A percentile compares a stretch with the other conserved stretches of the same genome.
phyloP scores from a whole-genome alignment of 108 stramenopile species.

The Cyclotella sp. region DNA sequence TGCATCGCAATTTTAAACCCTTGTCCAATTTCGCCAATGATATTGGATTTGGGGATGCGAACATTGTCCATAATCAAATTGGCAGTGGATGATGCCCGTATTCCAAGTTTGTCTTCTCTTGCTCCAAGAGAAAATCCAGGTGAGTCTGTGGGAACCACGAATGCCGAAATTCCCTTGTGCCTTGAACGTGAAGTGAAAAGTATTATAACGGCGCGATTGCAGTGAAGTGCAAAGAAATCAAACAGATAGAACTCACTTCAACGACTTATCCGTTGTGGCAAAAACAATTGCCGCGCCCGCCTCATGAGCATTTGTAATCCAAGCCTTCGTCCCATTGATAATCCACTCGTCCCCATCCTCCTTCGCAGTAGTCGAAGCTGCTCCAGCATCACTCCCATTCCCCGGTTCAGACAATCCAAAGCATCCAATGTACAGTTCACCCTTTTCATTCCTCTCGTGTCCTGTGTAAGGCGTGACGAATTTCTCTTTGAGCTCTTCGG shows the following conservation, averaged over 20 bases:
- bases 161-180: constrained; percentile 95
- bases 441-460: constrained; percentile 48
- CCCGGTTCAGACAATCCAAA: constrained; percentile 94
- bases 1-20: constrained; percentile 98
- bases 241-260: constrained; percentile 80
- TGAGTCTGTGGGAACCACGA: constrained; percentile 84
- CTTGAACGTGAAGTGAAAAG: constrained; percentile 32
- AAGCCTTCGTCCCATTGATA: constrained; percentile 98
- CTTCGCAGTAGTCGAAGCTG: constrained; percentile 92
- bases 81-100: constrained; percentile 93
- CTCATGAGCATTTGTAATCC: constrained; percentile 98
- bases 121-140: constrained; percentile 95
- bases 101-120: constrained; percentile 98
- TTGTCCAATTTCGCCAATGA: constrained; percentile 87
- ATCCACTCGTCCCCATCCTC: constrained; percentile 90
- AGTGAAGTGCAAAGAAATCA: neutral
- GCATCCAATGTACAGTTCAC: constrained; percentile 75
- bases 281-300: constrained; percentile 93
- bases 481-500: constrained; percentile 83
- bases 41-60: constrained; percentile 75
- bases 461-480: constrained; percentile 75
- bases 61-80: constrained; percentile 96
- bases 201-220: neutral
- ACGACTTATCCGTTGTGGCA: constrained; percentile 95
- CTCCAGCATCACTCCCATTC: constrained; percentile 94